A percentile compares a stretch with the other conserved stretches of the same genome.
phyloP scores from a whole-genome alignment of 129 eudicot species.

The Glebionis coronaria region DNA sequence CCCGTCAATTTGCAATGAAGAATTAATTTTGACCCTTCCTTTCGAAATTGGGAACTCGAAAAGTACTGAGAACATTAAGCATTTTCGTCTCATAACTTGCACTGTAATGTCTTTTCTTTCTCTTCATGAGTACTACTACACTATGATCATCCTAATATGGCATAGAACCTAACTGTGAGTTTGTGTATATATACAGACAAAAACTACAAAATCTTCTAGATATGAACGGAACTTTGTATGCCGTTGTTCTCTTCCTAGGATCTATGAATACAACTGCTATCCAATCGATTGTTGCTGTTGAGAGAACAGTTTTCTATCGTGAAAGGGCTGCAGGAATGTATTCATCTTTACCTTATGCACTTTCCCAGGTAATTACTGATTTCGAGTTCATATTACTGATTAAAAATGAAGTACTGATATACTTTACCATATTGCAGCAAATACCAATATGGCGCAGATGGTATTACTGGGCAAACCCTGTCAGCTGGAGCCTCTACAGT shows the following conservation, averaged over 20 bases:
- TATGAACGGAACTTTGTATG: constrained; percentile 32
- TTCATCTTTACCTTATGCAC: constrained; percentile 44
- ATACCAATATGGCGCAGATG: constrained; percentile 17
- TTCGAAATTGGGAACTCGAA: no score
- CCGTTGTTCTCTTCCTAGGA: constrained; percentile 42
- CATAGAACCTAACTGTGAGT: no score
- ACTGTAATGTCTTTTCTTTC: no score
- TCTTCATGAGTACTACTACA: no score
- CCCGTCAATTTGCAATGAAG: no score
- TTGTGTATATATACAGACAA: constrained; percentile 20
- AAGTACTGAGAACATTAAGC: no score
- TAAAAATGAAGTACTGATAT: background rate
- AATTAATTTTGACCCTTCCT: no score
- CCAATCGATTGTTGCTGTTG: constrained; percentile 40
- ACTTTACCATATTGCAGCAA: background rate
- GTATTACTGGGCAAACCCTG: constrained; percentile 17
- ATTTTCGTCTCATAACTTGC: no score
- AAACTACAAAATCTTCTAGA: constrained; percentile 36
- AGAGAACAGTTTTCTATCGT: constrained; percentile 45
- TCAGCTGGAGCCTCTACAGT: constrained; percentile 14
- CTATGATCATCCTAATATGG: no score
- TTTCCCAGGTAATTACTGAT: constrained; percentile 47
- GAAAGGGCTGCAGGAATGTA: constrained; percentile 58
- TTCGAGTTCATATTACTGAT: background rate
- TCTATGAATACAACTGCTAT: constrained; percentile 34